These are phyloP conservation scores for Penicillium sp. DNA, from an alignment of 2,329 filamentous ascomycete genomes.

Conservation along the genomic window DNA sequence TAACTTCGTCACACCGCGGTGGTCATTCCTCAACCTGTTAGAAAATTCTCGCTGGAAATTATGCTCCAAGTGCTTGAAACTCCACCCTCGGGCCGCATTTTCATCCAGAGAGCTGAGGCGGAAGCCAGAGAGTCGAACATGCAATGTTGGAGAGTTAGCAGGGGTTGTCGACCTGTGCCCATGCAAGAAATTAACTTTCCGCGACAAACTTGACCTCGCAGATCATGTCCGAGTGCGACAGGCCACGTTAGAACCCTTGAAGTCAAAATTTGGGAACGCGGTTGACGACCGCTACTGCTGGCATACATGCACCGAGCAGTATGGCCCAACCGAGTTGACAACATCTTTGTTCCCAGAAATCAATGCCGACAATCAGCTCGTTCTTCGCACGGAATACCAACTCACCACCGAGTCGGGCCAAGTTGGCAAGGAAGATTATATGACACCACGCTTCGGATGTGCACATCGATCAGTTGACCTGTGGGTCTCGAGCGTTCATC, in stretches of 20 bases:
- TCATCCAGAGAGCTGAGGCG: slow-evolving; percentile 28
- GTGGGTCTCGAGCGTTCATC: slow-evolving; percentile 35
- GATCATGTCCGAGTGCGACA: slow-evolving; percentile 28
- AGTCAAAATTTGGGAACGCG: slow-evolving; percentile 23
- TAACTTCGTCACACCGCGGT: slow-evolving; percentile 30
- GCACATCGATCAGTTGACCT: slow-evolving; percentile 34
- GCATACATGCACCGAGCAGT: slow-evolving; percentile 32
- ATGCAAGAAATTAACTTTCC: slow-evolving; percentile 35
- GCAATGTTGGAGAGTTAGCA: slow-evolving; percentile 29
- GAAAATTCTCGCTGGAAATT: slow-evolving; percentile 30
- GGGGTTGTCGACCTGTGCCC: slow-evolving; percentile 35
- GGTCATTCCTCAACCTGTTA: slow-evolving; percentile 31
- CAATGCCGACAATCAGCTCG: slow-evolving; percentile 25
- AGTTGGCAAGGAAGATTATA: slow-evolving; percentile 32
- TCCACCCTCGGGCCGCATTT: slow-evolving; percentile 32
- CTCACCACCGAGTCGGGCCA: slow-evolving; percentile 28
- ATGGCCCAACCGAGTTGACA: slow-evolving; percentile 29
- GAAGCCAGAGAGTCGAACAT: slow-evolving; percentile 27
- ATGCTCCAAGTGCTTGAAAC: slow-evolving; percentile 33
- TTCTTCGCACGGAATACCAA: slow-evolving; percentile 33
- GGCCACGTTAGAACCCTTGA: slow-evolving; percentile 20
- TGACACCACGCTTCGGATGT: slow-evolving; percentile 35
- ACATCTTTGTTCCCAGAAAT: slow-evolving; percentile 32
- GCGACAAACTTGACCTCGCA: slow-evolving; percentile 30
- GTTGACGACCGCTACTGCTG: slow-evolving; percentile 29